Conservation (phyloP, 2,329 filamentous ascomycete genomes). For the Tolypocladium endophyticum region DNA sequence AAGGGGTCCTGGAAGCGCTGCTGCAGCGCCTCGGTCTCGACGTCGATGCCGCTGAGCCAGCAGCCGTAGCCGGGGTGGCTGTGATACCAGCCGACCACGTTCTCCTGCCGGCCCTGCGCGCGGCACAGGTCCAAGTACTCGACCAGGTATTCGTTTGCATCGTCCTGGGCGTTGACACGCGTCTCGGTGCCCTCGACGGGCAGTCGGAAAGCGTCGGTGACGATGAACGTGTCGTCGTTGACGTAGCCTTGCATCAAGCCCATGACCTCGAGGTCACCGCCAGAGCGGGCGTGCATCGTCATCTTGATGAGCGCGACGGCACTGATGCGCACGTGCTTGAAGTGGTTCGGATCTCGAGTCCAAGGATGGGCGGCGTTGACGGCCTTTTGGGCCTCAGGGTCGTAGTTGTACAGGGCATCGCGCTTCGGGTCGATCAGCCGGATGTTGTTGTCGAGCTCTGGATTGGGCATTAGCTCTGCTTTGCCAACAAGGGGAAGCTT, state of each 20-base stretch:
- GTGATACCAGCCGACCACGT: conserved; percentile 97
- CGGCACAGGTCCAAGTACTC: conserved; percentile 69
- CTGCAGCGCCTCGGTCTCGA: conserved; percentile 75
- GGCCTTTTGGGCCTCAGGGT: conserved; percentile 55
- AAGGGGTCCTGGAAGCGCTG: conserved; percentile 85
- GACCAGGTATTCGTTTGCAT: conserved; percentile 96
- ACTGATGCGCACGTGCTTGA: conserved; percentile 87
- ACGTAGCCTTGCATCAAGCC: conserved; percentile 96
- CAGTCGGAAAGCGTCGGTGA: conserved; percentile 87
- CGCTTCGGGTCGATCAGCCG: conserved; percentile 75
- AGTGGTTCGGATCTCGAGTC: conserved; percentile 70
- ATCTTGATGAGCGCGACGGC: conserved; percentile 94
- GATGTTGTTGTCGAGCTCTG: conserved; percentile 82
- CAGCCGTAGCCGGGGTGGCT: conserved; percentile 96
- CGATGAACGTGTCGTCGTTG: conserved; percentile 71
- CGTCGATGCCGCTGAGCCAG: conserved; percentile 95
- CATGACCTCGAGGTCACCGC: conserved; percentile 90
- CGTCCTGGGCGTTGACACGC: conserved; percentile 86
- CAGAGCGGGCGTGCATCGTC: conserved; percentile 97
- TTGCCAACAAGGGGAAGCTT: accelerated
- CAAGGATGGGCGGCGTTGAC: conserved; percentile 61
- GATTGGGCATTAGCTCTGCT: background rate
- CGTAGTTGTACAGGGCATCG: conserved; percentile 86
- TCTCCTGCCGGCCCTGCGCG: conserved; percentile 70
- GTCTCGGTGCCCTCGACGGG: conserved; percentile 99